Evolutionary conservation across 768 basidiomycete genomes (phyloP), one percentile per base, ranked within the genome.

Genomic region (Panellus pusillus): DNA sequence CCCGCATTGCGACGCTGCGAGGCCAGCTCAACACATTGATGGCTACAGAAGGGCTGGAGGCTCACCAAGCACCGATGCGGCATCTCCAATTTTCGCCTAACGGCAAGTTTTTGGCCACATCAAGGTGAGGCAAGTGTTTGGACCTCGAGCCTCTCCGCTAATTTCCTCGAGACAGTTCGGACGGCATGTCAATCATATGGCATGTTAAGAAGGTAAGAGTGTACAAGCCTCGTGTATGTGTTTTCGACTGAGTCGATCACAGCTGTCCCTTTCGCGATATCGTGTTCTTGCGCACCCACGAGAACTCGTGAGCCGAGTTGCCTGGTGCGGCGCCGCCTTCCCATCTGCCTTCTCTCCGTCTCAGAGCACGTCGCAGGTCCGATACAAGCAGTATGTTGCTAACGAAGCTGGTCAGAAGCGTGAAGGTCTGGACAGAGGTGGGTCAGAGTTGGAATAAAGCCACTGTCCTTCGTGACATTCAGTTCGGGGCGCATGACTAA

Each of bases 71-170:
- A 7, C 77, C 89, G 27, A 87, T 91, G 15, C 68, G 83, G 48
- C 84, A 89, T 66, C 65, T 91, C 63, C 83, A 89, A 65, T 91
- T 90, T 70, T 88, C 86, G 1, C 87, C 87, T 1, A 81, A 89
- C 66, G 89, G 89, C 17, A 82, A 77, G 64, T 87, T 79, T 62
- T 65, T 91, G 60, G 89, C 87, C 3, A 89, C 87, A 4, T 86
- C 86, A 27, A 86, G 85, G 80, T 84, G 61, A 44, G 70, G 1
- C 35, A 31, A 15, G 17, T 24, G 5, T 39, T 41, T 52, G 32
- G 14, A 35, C 37, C 18, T 20, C 32, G 32, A 35, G 9, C 12
- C 11, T 9, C 41, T 46, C 12, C 35, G 38, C 32, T 55, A 35
- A 41, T 47, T 31, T 18, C 46, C n/a, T n/a, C 7, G 3, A 9